These are phyloP conservation scores for Penstemon davidsonii DNA, from an alignment of 257 asterid genomes.

Conservation along the genomic window DNA sequence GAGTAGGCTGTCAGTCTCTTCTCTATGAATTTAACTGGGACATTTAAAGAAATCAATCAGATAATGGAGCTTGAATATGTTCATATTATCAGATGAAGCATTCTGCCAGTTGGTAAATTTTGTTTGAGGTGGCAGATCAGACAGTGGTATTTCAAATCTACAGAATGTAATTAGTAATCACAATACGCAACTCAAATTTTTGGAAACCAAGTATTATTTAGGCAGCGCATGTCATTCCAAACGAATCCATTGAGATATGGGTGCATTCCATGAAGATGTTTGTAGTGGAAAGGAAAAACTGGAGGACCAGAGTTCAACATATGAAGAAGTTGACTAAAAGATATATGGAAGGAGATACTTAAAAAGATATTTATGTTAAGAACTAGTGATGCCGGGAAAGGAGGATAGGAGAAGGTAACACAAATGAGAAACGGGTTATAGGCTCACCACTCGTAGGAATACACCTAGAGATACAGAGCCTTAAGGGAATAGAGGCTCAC, in stretches of 20 bases:
- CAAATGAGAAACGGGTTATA: no score
- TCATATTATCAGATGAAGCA: neutral
- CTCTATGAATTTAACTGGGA: no score
- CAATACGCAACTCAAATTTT: neutral
- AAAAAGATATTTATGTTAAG: neutral
- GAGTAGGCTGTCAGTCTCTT: neutral
- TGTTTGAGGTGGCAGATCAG: no score
- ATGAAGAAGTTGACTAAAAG: neutral
- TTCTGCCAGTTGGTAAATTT: no score
- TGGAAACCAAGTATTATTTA: neutral
- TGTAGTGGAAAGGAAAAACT: neutral
- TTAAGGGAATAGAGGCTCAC: no score
- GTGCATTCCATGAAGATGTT: neutral
- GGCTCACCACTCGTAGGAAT: no score
- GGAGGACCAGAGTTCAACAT: neutral
- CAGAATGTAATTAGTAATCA: neutral
- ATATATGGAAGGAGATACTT: constrained; percentile 1
- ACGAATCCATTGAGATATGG: constrained; percentile 9
- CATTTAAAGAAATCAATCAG: no score
- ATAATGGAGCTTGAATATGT: neutral
- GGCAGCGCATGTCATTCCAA: neutral
- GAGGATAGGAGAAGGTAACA: no score
- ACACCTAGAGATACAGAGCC: no score
- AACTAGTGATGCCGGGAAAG: neutral
- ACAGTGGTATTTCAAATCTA: no score